Percentiles rank a stretch among this genome's conserved stretches.
phyloP scores from a whole-genome alignment of 352 stramenopile species.

The Phytophthora vignae region DNA sequence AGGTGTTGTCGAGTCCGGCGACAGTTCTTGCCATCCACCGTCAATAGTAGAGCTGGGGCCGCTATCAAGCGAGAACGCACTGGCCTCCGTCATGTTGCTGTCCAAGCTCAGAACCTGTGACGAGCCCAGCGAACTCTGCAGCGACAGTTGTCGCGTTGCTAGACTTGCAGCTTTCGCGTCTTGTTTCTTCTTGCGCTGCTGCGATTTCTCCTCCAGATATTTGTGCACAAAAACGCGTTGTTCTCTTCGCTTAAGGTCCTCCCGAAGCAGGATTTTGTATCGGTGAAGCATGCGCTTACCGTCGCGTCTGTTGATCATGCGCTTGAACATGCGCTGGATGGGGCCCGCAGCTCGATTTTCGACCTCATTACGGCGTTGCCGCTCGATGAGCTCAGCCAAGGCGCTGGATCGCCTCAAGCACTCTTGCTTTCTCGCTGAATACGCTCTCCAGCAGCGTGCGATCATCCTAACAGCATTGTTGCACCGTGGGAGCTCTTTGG shows the following conservation, averaged over 20 bases:
- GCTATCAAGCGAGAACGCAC: conserved; percentile 24
- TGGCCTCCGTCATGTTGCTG: conserved; percentile 11
- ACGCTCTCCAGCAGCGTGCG: conserved; percentile 32
- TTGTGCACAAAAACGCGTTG: conserved; percentile 66
- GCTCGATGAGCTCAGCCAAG: conserved; percentile 33
- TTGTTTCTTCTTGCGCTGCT: conserved; percentile 42
- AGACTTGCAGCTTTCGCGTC: conserved; percentile 7
- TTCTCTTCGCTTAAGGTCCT: conserved; percentile 55
- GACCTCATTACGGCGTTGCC: conserved; percentile 32
- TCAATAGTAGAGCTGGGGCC: background rate
- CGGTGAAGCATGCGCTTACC: conserved; percentile 48
- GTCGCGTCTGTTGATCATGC: conserved; percentile 36
- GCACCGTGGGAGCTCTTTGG: conserved; percentile 37
- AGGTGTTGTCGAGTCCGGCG: background rate
- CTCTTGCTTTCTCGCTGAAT: conserved; percentile 18
- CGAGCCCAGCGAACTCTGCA: conserved; percentile 1
- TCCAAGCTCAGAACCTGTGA: conserved; percentile 14
- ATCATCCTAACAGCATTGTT: conserved; percentile 29
- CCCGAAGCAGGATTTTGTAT: conserved; percentile 57
- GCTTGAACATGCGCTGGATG: conserved; percentile 50
- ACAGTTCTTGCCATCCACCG: conserved; percentile 2
- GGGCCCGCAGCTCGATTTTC: conserved; percentile 28
- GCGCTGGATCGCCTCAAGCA: conserved; percentile 1
- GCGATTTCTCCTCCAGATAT: conserved; percentile 51
- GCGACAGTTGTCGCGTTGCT: background rate